A percentile compares a stretch with the other conserved stretches of the same genome.
Conservation (phyloP, 306 rosid genomes). For the Canavalia gladiata region DNA sequence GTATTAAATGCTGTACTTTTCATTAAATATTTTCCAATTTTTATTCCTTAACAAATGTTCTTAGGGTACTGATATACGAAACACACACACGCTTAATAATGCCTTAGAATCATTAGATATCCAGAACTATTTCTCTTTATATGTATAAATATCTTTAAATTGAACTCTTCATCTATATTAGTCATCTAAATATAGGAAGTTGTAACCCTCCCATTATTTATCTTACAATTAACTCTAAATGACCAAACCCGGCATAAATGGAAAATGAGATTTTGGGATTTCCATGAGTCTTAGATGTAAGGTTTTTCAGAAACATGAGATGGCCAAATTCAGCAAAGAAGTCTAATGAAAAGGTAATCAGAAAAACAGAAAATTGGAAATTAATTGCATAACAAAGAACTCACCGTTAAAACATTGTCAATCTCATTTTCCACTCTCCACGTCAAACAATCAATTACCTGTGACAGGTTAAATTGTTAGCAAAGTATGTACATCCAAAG, state of each 20-base stretch:
- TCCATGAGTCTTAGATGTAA: background rate
- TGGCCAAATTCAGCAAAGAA: conserved; percentile 27
- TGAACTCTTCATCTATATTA: conserved; percentile 1
- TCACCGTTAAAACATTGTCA: conserved; percentile 81
- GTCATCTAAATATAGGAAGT: background rate
- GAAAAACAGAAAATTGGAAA: conserved; percentile 17
- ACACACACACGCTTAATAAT: background rate
- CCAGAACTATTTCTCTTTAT: background rate
- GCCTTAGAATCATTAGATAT: background rate
- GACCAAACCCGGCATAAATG: conserved; percentile 6
- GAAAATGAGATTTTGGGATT: background rate
- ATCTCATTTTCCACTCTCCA: conserved; percentile 92
- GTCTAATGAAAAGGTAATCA: conserved; percentile 4
- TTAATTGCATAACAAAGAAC: conserved; percentile 50
- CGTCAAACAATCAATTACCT: conserved; percentile 86
- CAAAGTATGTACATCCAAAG: conserved; percentile 39
- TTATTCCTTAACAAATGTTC: too few species aligned
- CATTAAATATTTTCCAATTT: background rate
- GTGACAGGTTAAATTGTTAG: conserved; percentile 55
- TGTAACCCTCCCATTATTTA: background rate
- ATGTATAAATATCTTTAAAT: background rate
- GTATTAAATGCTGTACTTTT: background rate
- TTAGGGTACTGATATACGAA: background rate
- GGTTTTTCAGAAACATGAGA: background rate
- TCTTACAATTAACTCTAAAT: background rate